These are phyloP conservation scores for Wickerhamiella pararugosa DNA, from an alignment of 1,139 yeast species.

Conservation along the genomic window DNA sequence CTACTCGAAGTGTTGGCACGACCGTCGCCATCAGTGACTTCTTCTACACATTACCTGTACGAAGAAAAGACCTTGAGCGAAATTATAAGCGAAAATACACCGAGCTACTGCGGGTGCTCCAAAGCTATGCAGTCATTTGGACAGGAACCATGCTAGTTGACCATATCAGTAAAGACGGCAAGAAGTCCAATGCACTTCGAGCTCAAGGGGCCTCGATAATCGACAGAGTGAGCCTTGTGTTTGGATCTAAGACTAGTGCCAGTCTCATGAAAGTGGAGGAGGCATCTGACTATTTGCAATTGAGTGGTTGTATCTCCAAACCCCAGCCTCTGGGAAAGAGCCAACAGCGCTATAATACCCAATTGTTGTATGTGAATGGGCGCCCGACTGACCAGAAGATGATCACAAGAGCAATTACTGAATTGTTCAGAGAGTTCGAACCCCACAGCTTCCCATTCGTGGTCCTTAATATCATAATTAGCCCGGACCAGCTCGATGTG, in stretches of 20 bases:
- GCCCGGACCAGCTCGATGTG: constrained; percentile 46
- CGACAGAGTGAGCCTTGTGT: constrained; percentile 45
- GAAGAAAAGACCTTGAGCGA: constrained; percentile 54
- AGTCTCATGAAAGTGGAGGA: constrained; percentile 38
- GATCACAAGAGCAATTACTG: constrained; percentile 49
- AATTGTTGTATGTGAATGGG: constrained; percentile 52
- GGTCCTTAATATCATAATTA: constrained; percentile 42
- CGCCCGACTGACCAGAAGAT: constrained; percentile 56
- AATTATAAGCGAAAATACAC: constrained; percentile 58
- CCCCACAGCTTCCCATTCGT: constrained; percentile 63
- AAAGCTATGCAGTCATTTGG: constrained; percentile 51
- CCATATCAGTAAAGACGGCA: constrained; percentile 36
- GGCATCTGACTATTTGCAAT: constrained; percentile 18
- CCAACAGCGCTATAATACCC: constrained; percentile 54
- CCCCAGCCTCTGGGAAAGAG: constrained; percentile 60
- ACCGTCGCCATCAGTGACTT: constrained; percentile 33
- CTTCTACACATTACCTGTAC: constrained; percentile 43
- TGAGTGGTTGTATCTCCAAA: constrained; percentile 55
- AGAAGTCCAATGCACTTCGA: constrained; percentile 27
- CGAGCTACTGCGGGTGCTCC: constrained; percentile 46
- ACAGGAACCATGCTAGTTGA: constrained; percentile 42
- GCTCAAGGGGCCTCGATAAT: constrained; percentile 36
- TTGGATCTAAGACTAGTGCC: constrained; percentile 48
- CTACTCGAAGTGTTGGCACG: constrained; percentile 34
- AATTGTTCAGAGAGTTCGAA: constrained; percentile 55